Base-by-base conservation (phyloP, 2,329 filamentous ascomycete species). In the Diaporthe sp. region DNA sequence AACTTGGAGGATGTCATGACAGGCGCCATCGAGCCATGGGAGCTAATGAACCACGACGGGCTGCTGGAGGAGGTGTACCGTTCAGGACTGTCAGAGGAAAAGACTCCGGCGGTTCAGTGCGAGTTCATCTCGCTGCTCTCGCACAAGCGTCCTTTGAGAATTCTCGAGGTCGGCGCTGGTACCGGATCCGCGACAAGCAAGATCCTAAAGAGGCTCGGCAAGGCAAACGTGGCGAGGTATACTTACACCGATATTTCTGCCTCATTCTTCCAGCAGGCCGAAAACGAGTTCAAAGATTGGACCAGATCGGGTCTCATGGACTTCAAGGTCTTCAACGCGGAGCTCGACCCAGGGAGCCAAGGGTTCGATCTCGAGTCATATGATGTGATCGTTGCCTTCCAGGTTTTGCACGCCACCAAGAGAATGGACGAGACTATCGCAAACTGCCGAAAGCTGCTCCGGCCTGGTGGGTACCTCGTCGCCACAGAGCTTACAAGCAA, bases 391-490 rank as follows among this genome's bases (percentile, higher is more conserved):
- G 73, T 84, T 58, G 82, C 80, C 0, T 78, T 79, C 3, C 76
- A 81, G 22, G 81, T 82, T 0, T 72, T 84, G 6, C 79, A 82
- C 58, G 78, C 79, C 12, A 81, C 80, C 3, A 33, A 68, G 28
- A 45, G 45, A 13, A 30, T 82, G 28, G 69, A 80, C 73, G 7
- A 77, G 33, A 76, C 78, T 47, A 12, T 80, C 78, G 25, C 52
- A 2, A 80, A 83, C 66, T 76, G 79, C 8, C 79, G 81, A 12
- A 75, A 75, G 4, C 75, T 84, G 2, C 75, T 84, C 1, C 80
- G 79, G 9, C 81, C 84, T 0, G 82, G 80, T 5, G 85, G 85
- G 0, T 81, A 82, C 38, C 77, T 87, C 9, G 55, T 77, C 13
- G 17, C 76, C 2, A 61, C 75, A 13, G 76, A 77, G 71, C 71